Percentiles rank a stretch among this genome's conserved stretches.
phyloP scores from a whole-genome alignment of 371 early-diverging fungal genomes.

The Mortierella sp. region DNA sequence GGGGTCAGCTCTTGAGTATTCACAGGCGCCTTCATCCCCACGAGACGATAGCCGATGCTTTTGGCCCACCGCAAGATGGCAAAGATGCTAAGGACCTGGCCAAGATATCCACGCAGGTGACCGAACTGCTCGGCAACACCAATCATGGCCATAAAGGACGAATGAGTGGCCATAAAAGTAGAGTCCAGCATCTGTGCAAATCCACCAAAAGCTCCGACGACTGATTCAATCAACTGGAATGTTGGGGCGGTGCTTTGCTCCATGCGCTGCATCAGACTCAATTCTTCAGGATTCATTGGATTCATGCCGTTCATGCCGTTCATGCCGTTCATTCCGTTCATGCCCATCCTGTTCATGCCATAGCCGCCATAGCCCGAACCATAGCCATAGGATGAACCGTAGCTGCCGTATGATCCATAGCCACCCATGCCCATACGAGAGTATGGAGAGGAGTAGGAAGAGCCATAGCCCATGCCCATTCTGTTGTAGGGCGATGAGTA shows the following conservation, averaged over 20 bases:
- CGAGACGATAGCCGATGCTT: constrained; percentile 66
- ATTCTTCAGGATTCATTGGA: constrained; percentile 64
- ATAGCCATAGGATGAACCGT: constrained; percentile 44
- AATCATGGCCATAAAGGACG: constrained; percentile 97
- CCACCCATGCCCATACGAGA: constrained; percentile 59
- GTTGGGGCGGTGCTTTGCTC: constrained; percentile 89
- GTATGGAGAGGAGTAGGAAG: constrained; percentile 57
- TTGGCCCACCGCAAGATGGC: constrained; percentile 75
- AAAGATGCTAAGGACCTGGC: constrained; percentile 81
- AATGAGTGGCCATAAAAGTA: constrained; percentile 96
- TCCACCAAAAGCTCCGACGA: constrained; percentile 96
- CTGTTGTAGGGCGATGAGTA: constrained; percentile 53
- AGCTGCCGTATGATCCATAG: constrained; percentile 61
- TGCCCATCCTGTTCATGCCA: constrained; percentile 52
- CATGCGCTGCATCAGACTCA: constrained; percentile 80
- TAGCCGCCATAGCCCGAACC: constrained; percentile 51
- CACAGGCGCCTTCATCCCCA: constrained; percentile 73
- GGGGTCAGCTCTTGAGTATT: constrained; percentile 75
- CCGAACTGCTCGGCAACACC: constrained; percentile 97
- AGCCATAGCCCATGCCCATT: constrained; percentile 48
- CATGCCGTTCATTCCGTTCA: constrained; percentile 14
- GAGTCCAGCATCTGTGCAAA: constrained; percentile 97
- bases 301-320: constrained; percentile 58
- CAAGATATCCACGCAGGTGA: constrained; percentile 81
- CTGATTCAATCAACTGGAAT: constrained; percentile 88